Conservation (phyloP, 2,329 filamentous ascomycete species). For the Ophiostoma himal-ulmi region DNA sequence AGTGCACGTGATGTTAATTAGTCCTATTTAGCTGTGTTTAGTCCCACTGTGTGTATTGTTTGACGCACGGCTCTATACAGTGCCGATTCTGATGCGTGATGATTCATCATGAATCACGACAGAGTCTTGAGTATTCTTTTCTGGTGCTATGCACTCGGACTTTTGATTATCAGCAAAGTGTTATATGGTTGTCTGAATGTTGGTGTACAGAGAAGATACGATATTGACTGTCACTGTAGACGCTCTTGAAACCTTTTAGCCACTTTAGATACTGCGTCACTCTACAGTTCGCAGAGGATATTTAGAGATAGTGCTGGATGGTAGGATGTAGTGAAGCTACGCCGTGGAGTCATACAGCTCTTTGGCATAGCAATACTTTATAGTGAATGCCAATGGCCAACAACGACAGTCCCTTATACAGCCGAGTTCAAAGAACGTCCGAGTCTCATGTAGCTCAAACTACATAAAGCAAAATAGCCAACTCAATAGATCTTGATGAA, state of each 20-base stretch:
- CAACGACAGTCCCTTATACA: background rate
- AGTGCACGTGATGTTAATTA: constrained; percentile 19
- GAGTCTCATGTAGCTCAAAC: too few relatives aligned
- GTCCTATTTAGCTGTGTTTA: background rate
- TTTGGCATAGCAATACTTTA: background rate
- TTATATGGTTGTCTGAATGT: background rate
- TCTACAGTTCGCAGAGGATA: too few relatives aligned
- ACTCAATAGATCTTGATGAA: too few relatives aligned
- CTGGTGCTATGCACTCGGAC: too few relatives aligned
- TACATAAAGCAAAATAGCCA: too few relatives aligned
- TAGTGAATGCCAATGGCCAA: background rate
- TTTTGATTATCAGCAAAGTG: too few relatives aligned
- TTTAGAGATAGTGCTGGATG: too few relatives aligned
- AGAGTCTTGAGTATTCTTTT: background rate
- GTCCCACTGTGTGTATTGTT: background rate
- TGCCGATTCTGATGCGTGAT: background rate
- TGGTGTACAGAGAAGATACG: background rate
- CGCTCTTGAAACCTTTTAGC: background rate
- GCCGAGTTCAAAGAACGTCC: too few relatives aligned
- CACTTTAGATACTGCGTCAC: too few relatives aligned
- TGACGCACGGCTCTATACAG: constrained; percentile 5
- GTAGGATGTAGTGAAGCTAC: background rate
- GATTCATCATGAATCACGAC: background rate
- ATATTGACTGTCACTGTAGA: background rate
- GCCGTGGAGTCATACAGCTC: background rate